Conservation (phyloP, 495 filamentous ascomycete genomes). For the Gamarada debralockiae region DNA sequence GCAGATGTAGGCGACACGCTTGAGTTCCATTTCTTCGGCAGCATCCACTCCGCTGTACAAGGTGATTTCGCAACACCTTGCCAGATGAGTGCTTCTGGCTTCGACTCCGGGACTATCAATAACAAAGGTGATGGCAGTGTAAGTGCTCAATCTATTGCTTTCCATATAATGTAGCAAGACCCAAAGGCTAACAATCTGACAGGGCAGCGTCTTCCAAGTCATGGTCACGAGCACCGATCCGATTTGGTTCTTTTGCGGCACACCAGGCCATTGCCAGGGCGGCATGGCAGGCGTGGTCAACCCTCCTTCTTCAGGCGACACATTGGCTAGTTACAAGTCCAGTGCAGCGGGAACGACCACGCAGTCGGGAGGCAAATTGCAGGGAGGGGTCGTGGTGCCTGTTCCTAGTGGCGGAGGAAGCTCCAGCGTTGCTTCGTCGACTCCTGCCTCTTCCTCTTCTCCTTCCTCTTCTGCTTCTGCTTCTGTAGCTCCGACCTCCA, state of each 20-base stretch:
- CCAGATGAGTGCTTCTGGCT: conserved; percentile 37
- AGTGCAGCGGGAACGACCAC: too few relatives aligned
- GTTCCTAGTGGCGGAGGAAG: too few relatives aligned
- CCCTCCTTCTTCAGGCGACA: too few relatives aligned
- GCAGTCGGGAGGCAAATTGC: too few relatives aligned
- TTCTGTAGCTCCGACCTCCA: too few relatives aligned
- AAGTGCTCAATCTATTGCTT: not conserved
- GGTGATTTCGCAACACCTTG: conserved; percentile 63
- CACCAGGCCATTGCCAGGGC: conserved; percentile 34
- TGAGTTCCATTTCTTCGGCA: conserved; percentile 63
- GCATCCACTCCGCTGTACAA: conserved; percentile 62
- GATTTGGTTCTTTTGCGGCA: conserved; percentile 45
- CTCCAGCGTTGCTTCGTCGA: too few relatives aligned
- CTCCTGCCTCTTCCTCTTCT: too few relatives aligned
- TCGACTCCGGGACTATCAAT: conserved; percentile 33
- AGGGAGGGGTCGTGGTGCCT: too few relatives aligned
- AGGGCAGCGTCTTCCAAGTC: conserved; percentile 38
- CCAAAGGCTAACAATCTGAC: conserved; percentile 13
- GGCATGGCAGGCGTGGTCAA: conserved; percentile 48
- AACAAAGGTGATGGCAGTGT: conserved; percentile 27
- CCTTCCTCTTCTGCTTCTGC: too few relatives aligned
- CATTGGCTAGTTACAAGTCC: too few relatives aligned
- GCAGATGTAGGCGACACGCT: conserved; percentile 51
- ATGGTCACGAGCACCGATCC: conserved; percentile 38
- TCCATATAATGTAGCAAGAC: conserved; percentile 23